phyloP scores from a whole-genome alignment of 1,284 basidiomycete genomes.

The Austroboletus novae-zelandiae region DNA sequence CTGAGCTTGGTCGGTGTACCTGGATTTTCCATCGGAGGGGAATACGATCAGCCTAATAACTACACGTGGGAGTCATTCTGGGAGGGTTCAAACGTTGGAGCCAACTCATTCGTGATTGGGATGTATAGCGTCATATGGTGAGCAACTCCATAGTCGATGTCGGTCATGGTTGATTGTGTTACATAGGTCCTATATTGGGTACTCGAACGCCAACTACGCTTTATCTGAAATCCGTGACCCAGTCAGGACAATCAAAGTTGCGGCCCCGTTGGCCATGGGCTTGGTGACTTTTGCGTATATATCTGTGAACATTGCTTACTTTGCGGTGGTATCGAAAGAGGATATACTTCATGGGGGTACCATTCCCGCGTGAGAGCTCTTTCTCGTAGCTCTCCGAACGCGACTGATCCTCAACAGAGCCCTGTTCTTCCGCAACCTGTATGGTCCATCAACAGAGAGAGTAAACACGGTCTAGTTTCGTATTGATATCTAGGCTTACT shows the following conservation, averaged over 20 bases:
- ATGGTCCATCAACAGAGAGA: slow-evolving; percentile 54
- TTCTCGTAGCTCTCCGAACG: background rate
- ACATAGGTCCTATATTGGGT: slow-evolving; percentile 64
- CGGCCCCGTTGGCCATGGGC: slow-evolving; percentile 61
- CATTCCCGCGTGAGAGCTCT: slow-evolving; percentile 55
- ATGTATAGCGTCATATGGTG: slow-evolving; percentile 70
- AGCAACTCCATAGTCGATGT: slow-evolving; percentile 6
- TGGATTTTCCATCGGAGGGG: slow-evolving; percentile 44
- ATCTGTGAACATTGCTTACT: slow-evolving; percentile 66
- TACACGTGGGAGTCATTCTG: slow-evolving; percentile 53
- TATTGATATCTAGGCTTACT: background rate
- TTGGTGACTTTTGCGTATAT: slow-evolving; percentile 56
- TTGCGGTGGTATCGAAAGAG: slow-evolving; percentile 61
- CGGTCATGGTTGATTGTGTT: background rate
- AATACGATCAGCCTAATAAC: slow-evolving; percentile 48
- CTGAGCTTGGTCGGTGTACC: slow-evolving; percentile 49
- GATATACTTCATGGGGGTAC: slow-evolving; percentile 62
- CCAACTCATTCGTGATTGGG: slow-evolving; percentile 57
- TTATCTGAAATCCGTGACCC: slow-evolving; percentile 67
- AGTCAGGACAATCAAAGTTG: slow-evolving; percentile 62
- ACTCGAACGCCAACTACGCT: slow-evolving; percentile 70
- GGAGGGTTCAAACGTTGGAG: slow-evolving; percentile 48
- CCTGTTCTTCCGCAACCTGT: slow-evolving; percentile 67
- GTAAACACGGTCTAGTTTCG: slow-evolving; percentile 30
- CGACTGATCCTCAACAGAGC: slow-evolving; percentile 38